Evolutionary conservation across 257 asterid genomes (phyloP).

Genomic region (Fraxinus anomala): DNA sequence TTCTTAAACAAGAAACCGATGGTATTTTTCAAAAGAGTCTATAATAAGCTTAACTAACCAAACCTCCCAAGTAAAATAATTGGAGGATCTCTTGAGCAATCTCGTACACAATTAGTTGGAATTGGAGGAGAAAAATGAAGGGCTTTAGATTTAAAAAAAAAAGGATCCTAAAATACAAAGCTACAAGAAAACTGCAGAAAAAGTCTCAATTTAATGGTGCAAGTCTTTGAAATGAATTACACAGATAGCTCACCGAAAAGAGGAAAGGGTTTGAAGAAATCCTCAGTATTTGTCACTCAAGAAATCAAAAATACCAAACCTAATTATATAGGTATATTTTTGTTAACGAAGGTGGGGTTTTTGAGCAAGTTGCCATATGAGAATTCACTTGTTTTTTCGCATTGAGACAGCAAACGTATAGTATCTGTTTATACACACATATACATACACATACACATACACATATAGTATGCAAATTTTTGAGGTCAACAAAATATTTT

Average conservation of each 20-base stretch:
- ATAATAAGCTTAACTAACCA: neutral
- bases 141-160: neutral
- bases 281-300: neutral
- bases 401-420: neutral
- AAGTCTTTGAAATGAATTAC: constrained; percentile 16
- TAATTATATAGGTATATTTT: neutral
- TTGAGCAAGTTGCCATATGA: constrained; percentile 30
- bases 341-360: neutral
- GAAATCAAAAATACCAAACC: neutral
- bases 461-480: neutral
- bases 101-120: constrained; percentile 15
- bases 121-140: constrained; percentile 8
- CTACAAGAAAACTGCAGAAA: constrained; percentile 21
- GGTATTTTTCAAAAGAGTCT: neutral
- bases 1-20: neutral
- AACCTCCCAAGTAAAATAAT: constrained; percentile 17
- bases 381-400: constrained; percentile 6
- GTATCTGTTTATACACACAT: too few relatives aligned
- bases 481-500: too few relatives aligned
- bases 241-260: constrained; percentile 37
- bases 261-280: neutral
- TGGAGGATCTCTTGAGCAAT: neutral
- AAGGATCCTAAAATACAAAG: neutral
- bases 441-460: neutral
- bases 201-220: constrained; percentile 22